phyloP scores from a whole-genome alignment of 768 basidiomycete species.

The Botryobasidium botryosum region DNA sequence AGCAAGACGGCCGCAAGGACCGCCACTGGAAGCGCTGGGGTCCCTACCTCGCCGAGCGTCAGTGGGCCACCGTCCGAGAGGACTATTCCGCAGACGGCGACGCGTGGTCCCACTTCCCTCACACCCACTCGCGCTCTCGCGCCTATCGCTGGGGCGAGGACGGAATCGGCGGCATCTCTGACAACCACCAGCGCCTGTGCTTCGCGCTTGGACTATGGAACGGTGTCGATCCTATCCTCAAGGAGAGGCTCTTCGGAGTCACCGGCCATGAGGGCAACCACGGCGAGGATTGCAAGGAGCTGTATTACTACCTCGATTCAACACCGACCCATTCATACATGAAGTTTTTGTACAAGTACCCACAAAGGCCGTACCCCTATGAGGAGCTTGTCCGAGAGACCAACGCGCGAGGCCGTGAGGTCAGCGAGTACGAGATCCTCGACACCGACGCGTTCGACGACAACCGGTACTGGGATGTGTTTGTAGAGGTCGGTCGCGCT shows the following conservation, averaged over 20 bases:
- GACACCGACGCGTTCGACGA: constrained; percentile 85
- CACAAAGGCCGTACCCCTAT: constrained; percentile 80
- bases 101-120: constrained; percentile 89
- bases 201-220: constrained; percentile 89
- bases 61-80: constrained; percentile 99
- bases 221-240: constrained; percentile 79
- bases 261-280: constrained; percentile 97
- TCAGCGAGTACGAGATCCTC: constrained; percentile 80
- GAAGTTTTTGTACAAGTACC: constrained; percentile 99
- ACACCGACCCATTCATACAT: constrained; percentile 99
- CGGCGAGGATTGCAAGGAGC: constrained; percentile 96
- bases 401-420: constrained; percentile 61
- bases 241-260: constrained; percentile 89
- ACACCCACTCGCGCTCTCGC: constrained; percentile 78
- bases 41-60: constrained; percentile 87
- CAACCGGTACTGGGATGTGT: constrained; percentile 94
- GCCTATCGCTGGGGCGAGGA: constrained; percentile 98
- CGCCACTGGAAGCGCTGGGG: constrained; percentile 98
- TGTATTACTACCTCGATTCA: constrained; percentile 96
- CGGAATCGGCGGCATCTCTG: constrained; percentile 89
- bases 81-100: constrained; percentile 94
- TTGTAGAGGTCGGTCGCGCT: constrained; percentile 59
- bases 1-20: constrained; percentile 60
- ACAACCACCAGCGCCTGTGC: constrained; percentile 88
- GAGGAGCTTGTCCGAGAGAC: constrained; percentile 82